Evolutionary conservation across 345 rosid genomes (phyloP).

Genomic region (Salix arbutifolia): DNA sequence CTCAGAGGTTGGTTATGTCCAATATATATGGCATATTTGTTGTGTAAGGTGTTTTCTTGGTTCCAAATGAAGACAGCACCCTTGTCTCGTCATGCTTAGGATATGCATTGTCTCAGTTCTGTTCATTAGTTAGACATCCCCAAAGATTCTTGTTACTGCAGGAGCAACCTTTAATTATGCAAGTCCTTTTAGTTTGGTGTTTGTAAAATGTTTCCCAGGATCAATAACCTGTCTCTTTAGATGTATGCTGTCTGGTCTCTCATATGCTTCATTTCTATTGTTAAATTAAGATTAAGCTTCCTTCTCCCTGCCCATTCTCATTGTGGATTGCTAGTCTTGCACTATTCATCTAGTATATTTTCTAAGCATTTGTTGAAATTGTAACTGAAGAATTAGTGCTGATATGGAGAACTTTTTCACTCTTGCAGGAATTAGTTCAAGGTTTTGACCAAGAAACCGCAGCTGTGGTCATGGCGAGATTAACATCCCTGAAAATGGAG

Average conservation of each 20-base stretch:
- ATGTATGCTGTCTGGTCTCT: not conserved
- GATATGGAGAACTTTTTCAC: not conserved
- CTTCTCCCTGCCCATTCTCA: too few relatives aligned
- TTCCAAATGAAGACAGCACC: not conserved
- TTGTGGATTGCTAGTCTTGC: too few relatives aligned
- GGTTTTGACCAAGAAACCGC: slow-evolving; percentile 99
- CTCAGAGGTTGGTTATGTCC: slow-evolving; percentile 63
- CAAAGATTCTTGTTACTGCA: not conserved
- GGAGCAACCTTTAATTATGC: not conserved
- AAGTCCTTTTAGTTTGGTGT: not conserved
- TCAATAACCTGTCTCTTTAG: not conserved
- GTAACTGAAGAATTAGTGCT: not conserved
- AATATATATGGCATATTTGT: not conserved
- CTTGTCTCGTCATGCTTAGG: not conserved
- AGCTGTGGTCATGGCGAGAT: slow-evolving; percentile 91
- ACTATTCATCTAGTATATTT: too few relatives aligned
- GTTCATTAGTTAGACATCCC: not conserved
- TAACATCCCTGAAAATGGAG: slow-evolving; percentile 92
- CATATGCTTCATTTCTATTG: too few relatives aligned
- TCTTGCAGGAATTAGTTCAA: slow-evolving; percentile 76
- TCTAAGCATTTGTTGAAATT: not conserved
- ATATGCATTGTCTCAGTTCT: not conserved
- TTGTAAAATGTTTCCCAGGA: not conserved
- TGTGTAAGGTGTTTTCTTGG: not conserved
- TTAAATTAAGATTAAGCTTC: too few relatives aligned